A percentile compares a stretch with the other conserved stretches of the same genome.
These are phyloP conservation scores for Colletotrichum sp. DNA, from an alignment of 2,329 filamentous ascomycete species.

Conservation along the genomic window DNA sequence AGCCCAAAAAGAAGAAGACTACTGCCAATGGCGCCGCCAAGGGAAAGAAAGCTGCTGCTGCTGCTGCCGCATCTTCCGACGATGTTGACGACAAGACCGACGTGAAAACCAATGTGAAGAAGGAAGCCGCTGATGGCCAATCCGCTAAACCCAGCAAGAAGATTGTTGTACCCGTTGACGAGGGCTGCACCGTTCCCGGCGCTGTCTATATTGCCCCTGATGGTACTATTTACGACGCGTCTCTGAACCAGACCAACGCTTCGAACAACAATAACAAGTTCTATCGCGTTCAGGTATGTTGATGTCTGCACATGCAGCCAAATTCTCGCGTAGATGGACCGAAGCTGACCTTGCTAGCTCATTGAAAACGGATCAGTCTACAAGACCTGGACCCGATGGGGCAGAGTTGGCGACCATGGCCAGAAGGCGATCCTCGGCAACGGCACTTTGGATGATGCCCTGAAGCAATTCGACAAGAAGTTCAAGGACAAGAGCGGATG, in stretches of 20 bases:
- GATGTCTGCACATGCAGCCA: background rate
- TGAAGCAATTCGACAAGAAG: constrained; percentile 61
- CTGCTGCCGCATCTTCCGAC: constrained; percentile 15
- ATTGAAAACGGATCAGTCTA: constrained; percentile 36
- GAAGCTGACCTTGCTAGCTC: constrained; percentile 5
- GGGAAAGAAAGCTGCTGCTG: background rate
- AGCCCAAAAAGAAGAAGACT: constrained; percentile 33
- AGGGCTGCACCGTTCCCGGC: constrained; percentile 40
- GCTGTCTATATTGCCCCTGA: constrained; percentile 70
- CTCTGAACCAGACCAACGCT: constrained; percentile 79
- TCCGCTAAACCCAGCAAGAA: constrained; percentile 49
- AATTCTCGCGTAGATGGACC: background rate
- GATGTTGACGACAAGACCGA: constrained; percentile 29
- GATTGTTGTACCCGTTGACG: constrained; percentile 56
- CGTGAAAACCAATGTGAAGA: constrained; percentile 28
- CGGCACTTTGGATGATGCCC: constrained; percentile 47
- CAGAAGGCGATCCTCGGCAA: constrained; percentile 49
- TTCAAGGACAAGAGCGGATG: constrained; percentile 68
- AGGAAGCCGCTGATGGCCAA: constrained; percentile 44
- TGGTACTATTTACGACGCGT: constrained; percentile 77
- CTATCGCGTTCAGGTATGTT: constrained; percentile 71
- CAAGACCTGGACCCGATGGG: constrained; percentile 79
- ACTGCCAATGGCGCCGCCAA: constrained; percentile 14
- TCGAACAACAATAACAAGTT: constrained; percentile 82
- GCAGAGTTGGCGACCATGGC: constrained; percentile 71